Evolutionary conservation across 768 basidiomycete species (phyloP).

Genomic region (Pisolithus microcarpus): DNA sequence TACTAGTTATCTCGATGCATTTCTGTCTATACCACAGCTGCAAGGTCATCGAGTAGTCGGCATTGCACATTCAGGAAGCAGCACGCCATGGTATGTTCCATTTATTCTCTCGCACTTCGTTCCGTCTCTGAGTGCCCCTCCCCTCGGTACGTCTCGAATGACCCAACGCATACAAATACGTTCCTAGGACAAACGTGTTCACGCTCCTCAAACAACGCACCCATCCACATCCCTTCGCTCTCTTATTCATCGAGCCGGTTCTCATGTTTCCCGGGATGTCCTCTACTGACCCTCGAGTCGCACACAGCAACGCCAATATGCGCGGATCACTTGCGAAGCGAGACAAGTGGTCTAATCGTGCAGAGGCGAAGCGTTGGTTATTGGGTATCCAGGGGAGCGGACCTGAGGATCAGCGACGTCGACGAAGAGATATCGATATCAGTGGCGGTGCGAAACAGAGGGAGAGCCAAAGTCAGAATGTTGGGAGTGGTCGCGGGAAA

Average conservation of each 20-base stretch:
- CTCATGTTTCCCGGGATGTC: slow-evolving; percentile 26
- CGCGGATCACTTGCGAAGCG: slow-evolving; percentile 21
- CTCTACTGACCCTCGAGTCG: slow-evolving; percentile 19
- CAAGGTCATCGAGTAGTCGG: slow-evolving; percentile 18
- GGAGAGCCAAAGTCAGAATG: neutral
- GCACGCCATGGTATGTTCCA: slow-evolving; percentile 18
- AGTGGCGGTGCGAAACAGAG: neutral
- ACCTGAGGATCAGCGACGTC: too few species aligned
- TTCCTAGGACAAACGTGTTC: slow-evolving; percentile 14
- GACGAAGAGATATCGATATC: too few species aligned
- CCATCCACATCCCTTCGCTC: slow-evolving; percentile 8
- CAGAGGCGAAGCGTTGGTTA: slow-evolving; percentile 16
- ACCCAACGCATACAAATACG: neutral
- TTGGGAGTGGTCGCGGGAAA: neutral
- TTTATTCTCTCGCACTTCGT: neutral
- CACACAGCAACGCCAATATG: slow-evolving; percentile 26
- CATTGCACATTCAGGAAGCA: slow-evolving; percentile 23
- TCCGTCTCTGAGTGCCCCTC: neutral
- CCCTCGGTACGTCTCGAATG: neutral
- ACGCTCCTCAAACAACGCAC: slow-evolving; percentile 8
- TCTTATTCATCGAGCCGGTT: slow-evolving; percentile 25
- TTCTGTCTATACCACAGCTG: slow-evolving; percentile 19
- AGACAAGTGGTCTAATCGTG: slow-evolving; percentile 20
- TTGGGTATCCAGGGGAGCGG: neutral
- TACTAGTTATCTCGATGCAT: slow-evolving; percentile 18